A percentile compares a stretch with the other conserved stretches of the same genome.
Conservation (phyloP, 768 basidiomycete species). For the Lactarius psammicola region DNA sequence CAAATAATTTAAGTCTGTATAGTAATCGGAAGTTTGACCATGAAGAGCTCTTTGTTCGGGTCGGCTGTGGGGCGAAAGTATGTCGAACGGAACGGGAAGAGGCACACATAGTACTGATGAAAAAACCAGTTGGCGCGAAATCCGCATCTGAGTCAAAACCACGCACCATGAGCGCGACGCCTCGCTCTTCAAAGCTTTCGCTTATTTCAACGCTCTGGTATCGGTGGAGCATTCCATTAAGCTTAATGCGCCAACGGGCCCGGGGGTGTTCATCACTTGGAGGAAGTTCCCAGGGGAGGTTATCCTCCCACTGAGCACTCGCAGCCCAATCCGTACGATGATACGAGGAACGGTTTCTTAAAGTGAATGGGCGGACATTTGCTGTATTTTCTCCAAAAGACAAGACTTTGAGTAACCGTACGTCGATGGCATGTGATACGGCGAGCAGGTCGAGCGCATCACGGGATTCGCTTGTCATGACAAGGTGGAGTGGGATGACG, state of each 20-base stretch:
- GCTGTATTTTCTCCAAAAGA: slow-evolving; percentile 19
- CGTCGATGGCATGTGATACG: slow-evolving; percentile 11
- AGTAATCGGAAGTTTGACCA: slow-evolving; percentile 5
- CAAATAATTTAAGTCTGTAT: background rate
- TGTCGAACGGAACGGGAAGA: slow-evolving; percentile 5
- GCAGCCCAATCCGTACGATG: slow-evolving; percentile 11
- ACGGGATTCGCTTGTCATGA: slow-evolving; percentile 9
- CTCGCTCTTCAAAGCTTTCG: slow-evolving; percentile 14
- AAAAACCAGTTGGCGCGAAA: background rate
- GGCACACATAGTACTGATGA: slow-evolving; percentile 15
- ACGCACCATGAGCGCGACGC: slow-evolving; percentile 19
- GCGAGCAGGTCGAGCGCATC: slow-evolving; percentile 19
- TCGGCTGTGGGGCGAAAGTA: background rate
- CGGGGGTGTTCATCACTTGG: background rate
- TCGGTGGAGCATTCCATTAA: slow-evolving; percentile 11
- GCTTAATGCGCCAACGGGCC: slow-evolving; percentile 13
- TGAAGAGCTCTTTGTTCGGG: slow-evolving; percentile 3
- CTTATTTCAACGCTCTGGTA: background rate
- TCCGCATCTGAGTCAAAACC: background rate
- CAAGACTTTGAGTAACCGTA: slow-evolving; percentile 20
- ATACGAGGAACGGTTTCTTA: background rate
- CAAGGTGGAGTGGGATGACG: slow-evolving; percentile 17
- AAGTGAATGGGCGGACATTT: background rate
- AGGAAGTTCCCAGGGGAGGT: background rate
- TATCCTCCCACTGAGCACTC: slow-evolving; percentile 16